A percentile compares a stretch with the other conserved stretches of the same genome.
These are phyloP conservation scores for Symbiodinium pilosum DNA, from an alignment of 73 alveolate genomes.

Conservation along the genomic window DNA sequence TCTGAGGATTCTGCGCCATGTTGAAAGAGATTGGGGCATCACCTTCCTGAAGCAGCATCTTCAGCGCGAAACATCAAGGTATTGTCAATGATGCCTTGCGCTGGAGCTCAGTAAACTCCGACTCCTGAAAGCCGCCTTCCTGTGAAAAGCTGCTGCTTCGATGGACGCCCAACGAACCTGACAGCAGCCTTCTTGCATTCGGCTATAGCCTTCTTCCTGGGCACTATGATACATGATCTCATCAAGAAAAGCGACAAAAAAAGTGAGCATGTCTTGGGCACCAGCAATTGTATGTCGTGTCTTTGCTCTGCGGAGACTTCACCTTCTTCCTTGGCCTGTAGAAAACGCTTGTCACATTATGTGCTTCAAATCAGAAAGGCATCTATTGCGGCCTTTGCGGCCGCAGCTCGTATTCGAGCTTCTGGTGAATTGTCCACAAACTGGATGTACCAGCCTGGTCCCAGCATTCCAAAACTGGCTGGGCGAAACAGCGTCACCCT, in stretches of 20 bases:
- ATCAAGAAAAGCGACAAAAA: too few relatives aligned
- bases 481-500: not conserved
- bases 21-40: slow-evolving; percentile 67
- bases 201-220: slow-evolving; percentile 32
- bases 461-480: not conserved
- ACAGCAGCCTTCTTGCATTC: slow-evolving; percentile 42
- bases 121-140: slow-evolving; percentile 66
- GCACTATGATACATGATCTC: not conserved
- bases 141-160: not conserved
- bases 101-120: slow-evolving; percentile 69
- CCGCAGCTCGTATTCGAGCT: slow-evolving; percentile 56
- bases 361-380: too few relatives aligned
- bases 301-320: slow-evolving; percentile 64
- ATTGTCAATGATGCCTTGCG: slow-evolving; percentile 16
- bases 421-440: slow-evolving; percentile 61
- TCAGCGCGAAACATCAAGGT: not conserved
- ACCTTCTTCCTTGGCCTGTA: slow-evolving; percentile 39
- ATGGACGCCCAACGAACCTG: not conserved
- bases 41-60: slow-evolving; percentile 18
- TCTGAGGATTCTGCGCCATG: slow-evolving; percentile 8
- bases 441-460: slow-evolving; percentile 67
- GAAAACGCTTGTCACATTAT: not conserved
- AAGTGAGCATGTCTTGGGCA: not conserved
- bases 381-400: not conserved
- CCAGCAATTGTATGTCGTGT: slow-evolving; percentile 7